Evolutionary conservation across 2,329 filamentous ascomycete genomes (phyloP).

Genomic region (Canariomyces notabilis): DNA sequence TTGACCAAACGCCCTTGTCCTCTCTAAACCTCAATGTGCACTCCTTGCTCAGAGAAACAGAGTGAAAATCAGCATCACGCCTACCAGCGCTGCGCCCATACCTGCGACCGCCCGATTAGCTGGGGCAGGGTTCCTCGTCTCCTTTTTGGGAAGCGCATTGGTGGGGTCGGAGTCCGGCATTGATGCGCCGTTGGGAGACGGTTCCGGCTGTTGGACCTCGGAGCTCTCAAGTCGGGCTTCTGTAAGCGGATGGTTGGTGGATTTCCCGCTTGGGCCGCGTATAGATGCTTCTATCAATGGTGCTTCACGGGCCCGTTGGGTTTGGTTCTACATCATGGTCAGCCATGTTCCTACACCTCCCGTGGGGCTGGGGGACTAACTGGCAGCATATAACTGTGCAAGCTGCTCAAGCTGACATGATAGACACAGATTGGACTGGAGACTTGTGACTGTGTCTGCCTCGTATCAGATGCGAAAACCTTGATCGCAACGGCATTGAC

Average conservation of each 20-base stretch:
- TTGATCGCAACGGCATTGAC: slow-evolving; percentile 65
- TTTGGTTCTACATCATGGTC: slow-evolving; percentile 65
- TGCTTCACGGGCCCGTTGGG: slow-evolving; percentile 63
- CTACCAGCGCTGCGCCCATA: slow-evolving; percentile 44
- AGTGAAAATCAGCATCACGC: slow-evolving; percentile 49
- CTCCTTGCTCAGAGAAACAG: slow-evolving; percentile 45
- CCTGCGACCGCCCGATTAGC: slow-evolving; percentile 44
- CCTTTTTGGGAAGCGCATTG: slow-evolving; percentile 42
- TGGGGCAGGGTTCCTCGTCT: slow-evolving; percentile 39
- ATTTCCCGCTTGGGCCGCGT: too few species aligned
- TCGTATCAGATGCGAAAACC: slow-evolving; percentile 79
- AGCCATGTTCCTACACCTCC: slow-evolving; percentile 36
- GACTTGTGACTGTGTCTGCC: slow-evolving; percentile 30
- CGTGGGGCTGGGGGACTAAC: slow-evolving; percentile 35
- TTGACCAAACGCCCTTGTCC: too few species aligned
- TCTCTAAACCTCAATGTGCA: too few species aligned
- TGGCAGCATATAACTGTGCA: slow-evolving; percentile 58
- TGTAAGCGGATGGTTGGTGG: slow-evolving; percentile 26
- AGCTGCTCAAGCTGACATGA: slow-evolving; percentile 63
- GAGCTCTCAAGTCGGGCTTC: not conserved
- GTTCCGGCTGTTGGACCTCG: slow-evolving; percentile 71
- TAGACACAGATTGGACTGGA: slow-evolving; percentile 62
- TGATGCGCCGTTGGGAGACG: too few species aligned
- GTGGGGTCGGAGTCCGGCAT: too few species aligned
- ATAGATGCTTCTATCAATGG: slow-evolving; percentile 73